Percentiles rank a stretch among this genome's conserved stretches.
These are phyloP conservation scores for Erythrobasidium yunnanense DNA, from an alignment of 768 basidiomycete genomes.

Conservation along the genomic window DNA sequence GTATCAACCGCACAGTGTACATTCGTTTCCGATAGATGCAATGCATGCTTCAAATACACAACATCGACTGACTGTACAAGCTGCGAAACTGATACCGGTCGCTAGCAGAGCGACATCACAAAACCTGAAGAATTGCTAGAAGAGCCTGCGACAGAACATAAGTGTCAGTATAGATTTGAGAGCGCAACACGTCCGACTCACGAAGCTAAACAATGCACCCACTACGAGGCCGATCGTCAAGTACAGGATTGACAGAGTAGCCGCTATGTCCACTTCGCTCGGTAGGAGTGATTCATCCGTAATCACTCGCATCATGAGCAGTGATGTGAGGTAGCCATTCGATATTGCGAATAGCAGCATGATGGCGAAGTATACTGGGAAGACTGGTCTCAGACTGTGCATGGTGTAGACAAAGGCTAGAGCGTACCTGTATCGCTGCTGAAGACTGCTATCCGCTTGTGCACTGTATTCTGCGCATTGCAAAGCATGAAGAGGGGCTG, in stretches of 20 bases:
- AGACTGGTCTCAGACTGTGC: too few species aligned
- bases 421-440: slow-evolving; percentile 33
- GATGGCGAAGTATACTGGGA: slow-evolving; percentile 32
- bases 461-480: slow-evolving; percentile 31
- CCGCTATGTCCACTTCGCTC: slow-evolving; percentile 33
- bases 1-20: too few species aligned
- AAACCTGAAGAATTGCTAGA: too few species aligned
- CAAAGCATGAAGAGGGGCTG: slow-evolving; percentile 38
- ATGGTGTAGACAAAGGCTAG: not conserved
- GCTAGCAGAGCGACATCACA: too few species aligned
- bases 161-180: too few species aligned
- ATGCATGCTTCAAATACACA: too few species aligned
- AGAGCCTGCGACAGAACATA: too few species aligned
- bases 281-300: slow-evolving; percentile 30
- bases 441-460: slow-evolving; percentile 7
- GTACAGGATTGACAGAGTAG: slow-evolving; percentile 32
- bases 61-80: too few species aligned
- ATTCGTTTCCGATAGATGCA: too few species aligned
- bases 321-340: slow-evolving; percentile 36
- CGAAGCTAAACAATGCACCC: slow-evolving; percentile 23
- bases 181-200: too few species aligned
- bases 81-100: too few species aligned
- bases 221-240: slow-evolving; percentile 31
- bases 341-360: slow-evolving; percentile 35
- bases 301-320: slow-evolving; percentile 36